Conservation (phyloP, 2,329 filamentous ascomycete species). For the Penicillium sp. region DNA sequence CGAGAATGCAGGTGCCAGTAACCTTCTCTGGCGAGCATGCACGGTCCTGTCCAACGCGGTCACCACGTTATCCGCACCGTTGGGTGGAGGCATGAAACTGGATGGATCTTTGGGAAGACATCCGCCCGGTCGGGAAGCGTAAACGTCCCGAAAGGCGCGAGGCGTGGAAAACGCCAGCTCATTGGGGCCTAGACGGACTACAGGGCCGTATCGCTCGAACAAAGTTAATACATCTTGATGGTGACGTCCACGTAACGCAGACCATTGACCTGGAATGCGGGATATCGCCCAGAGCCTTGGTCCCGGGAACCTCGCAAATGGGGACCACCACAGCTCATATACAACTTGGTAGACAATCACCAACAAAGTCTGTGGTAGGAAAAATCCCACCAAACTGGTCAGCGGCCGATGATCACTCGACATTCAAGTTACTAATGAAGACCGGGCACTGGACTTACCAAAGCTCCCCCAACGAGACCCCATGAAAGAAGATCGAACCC, state of each 20-base stretch:
- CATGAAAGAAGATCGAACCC: constrained; percentile 10
- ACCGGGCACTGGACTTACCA: constrained; percentile 18
- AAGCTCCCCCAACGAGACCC: constrained; percentile 10
- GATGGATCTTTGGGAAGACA: constrained; percentile 19
- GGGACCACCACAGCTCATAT: constrained; percentile 20
- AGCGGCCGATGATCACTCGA: background rate
- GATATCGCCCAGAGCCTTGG: constrained; percentile 23
- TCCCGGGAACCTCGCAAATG: constrained; percentile 24
- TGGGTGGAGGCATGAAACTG: constrained; percentile 23
- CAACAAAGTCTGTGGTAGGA: constrained; percentile 1
- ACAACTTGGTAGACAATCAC: constrained; percentile 6
- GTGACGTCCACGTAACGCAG: constrained; percentile 18
- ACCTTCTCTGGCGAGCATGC: constrained; percentile 15
- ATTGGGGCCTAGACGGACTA: constrained; percentile 15
- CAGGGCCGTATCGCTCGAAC: constrained; percentile 15
- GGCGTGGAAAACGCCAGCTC: constrained; percentile 25
- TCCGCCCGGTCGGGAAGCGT: constrained; percentile 19
- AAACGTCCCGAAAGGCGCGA: constrained; percentile 30
- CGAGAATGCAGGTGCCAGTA: constrained; percentile 27
- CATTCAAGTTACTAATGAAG: no score
- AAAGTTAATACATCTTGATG: constrained; percentile 22
- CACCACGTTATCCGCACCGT: constrained; percentile 31
- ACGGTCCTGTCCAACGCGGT: constrained; percentile 14
- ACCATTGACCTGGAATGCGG: constrained; percentile 17
- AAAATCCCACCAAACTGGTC: background rate